These are phyloP conservation scores for Suillus occidentalis DNA, from an alignment of 768 basidiomycete genomes.

Conservation along the genomic window DNA sequence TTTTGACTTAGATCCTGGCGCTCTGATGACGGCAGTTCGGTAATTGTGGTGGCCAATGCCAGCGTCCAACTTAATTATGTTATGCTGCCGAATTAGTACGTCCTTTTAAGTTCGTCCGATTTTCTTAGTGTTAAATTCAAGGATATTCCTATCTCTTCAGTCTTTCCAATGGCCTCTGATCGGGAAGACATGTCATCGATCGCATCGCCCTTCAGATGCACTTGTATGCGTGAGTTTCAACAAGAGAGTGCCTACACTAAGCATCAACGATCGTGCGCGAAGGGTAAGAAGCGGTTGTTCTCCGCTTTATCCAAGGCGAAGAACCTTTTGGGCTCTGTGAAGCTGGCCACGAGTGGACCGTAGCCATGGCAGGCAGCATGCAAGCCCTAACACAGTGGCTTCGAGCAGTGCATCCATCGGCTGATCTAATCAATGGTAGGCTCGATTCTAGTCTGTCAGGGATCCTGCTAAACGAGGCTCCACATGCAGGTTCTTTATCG, in stretches of 20 bases:
- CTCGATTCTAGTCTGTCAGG: fast-evolving
- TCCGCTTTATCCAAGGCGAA: neutral
- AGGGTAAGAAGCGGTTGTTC: neutral
- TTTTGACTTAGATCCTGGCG: no score
- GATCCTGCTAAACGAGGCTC: no score
- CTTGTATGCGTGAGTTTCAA: neutral
- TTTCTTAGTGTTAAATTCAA: fast-evolving
- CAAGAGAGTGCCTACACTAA: neutral
- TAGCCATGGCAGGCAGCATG: neutral
- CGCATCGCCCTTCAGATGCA: neutral
- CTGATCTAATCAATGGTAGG: no score
- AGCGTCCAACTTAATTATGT: no score
- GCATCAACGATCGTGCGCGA: neutral
- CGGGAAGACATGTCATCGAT: neutral
- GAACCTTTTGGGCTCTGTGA: neutral
- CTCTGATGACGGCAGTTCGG: no score
- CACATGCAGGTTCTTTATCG: no score
- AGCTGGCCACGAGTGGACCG: neutral
- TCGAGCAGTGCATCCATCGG: no score
- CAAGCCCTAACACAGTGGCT: fast-evolving
- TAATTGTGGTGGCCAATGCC: no score
- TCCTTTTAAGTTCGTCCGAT: no score
- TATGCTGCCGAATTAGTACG: no score
- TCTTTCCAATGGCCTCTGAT: neutral
- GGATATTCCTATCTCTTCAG: no score